phyloP scores from a whole-genome alignment of 331 rosid species.

The Rosa hybrid region DNA sequence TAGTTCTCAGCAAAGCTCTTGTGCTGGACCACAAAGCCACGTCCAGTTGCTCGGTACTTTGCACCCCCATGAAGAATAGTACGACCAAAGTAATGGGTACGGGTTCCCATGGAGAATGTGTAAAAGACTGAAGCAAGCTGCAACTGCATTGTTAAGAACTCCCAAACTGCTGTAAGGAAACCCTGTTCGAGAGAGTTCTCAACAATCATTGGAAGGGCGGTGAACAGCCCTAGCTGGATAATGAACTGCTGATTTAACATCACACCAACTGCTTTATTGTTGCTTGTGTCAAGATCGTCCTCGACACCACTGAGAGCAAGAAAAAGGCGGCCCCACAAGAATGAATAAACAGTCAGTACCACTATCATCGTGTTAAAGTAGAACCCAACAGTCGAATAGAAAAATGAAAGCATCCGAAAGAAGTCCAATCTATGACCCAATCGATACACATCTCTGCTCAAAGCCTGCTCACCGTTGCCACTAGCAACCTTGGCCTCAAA shows the following conservation, averaged over 20 bases:
- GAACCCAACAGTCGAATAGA: slow-evolving; percentile 80
- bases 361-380: slow-evolving; percentile 75
- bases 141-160: slow-evolving; percentile 86
- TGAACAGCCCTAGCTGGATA: slow-evolving; percentile 87
- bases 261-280: slow-evolving; percentile 76
- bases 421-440: slow-evolving; percentile 95
- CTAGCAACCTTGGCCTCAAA: slow-evolving; percentile 94
- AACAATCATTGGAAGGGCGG: slow-evolving; percentile 90
- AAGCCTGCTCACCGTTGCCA: slow-evolving; percentile 94
- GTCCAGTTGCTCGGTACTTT: slow-evolving; percentile 92
- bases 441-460: slow-evolving; percentile 92
- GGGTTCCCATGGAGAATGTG: slow-evolving; percentile 90
- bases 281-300: slow-evolving; percentile 28
- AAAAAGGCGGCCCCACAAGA: slow-evolving; percentile 96
- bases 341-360: slow-evolving; percentile 68
- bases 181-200: slow-evolving; percentile 92
- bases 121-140: slow-evolving; percentile 78
- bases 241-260: slow-evolving; percentile 82
- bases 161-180: slow-evolving; percentile 85
- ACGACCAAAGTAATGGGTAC: slow-evolving; percentile 82
- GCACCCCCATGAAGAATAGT: slow-evolving; percentile 98
- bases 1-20: slow-evolving; percentile 92
- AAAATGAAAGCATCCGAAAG: slow-evolving; percentile 94
- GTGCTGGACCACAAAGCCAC: slow-evolving; percentile 95
- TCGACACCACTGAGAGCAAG: slow-evolving; percentile 92